Evolutionary conservation across 129 eudicot genomes (phyloP), one percentile per base, ranked within the genome.

Genomic region (Ambrosia trifida): DNA sequence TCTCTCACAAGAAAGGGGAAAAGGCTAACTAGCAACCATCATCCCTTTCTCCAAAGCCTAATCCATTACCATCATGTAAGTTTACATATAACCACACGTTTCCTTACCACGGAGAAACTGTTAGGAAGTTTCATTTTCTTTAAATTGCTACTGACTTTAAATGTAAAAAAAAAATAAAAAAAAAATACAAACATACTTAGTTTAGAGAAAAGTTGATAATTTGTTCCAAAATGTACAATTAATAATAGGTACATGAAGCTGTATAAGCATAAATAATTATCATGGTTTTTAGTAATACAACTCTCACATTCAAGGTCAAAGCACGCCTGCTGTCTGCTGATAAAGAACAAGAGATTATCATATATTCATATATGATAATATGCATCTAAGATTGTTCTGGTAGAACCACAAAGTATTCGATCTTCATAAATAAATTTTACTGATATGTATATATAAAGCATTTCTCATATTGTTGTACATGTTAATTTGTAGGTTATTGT

Each of bases 301-400:
- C 11, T 41, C 50, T 46, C 20, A 20, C 59, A 46, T 67, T 47
- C 8, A 68, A 31, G 16, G 46, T 31, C 44, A 68, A 54, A 32
- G 32, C 16, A 16, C 17, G 46, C 31, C 61, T 54, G 33, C 9
- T 66, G 46, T 16, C 61, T 54, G 33, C 9, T 66, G 13, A 46
- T 14, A 68, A 47, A 17, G 18, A 16, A 31, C 20, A 33, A 49
- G n/a, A 28, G 62, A 68, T 47, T 69, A 53, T 69, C 70, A 33
- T 53, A 70, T 38, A 70, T 36, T 35, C 36, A 11, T 53, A 70
- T 13, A 70, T 36, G 74, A 69, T 69, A 51, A 33, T 52, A 69
- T 4, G 64, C 50, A 20, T 69, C 36, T 51, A 69, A n/a, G 51
- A 28, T 53, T 70, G 63, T 69, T 43, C 69, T 8, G 35, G 36